Evolutionary conservation across 331 rosid species (phyloP), one percentile per base, ranked within the genome.

Genomic region (Prunus yedoensis): DNA sequence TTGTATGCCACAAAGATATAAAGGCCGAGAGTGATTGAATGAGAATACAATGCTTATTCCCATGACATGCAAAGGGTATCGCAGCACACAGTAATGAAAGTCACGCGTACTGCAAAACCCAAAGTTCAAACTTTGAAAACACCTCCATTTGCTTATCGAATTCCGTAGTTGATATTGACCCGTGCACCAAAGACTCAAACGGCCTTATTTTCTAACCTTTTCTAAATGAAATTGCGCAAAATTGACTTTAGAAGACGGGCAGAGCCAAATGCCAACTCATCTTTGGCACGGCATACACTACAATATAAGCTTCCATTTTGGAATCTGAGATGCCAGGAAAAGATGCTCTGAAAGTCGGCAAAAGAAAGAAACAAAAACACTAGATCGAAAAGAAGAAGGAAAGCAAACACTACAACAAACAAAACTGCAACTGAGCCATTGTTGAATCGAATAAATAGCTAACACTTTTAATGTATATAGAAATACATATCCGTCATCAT

Each of bases 401-500:
- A 25, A 56, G 43, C 56, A 63, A 54, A 58, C 62, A 28, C 23
- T 47, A 52, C 3, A 70, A 78, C 52, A 27, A 53, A 63, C 35
- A 25, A 62, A 71, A 78, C 28, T 32, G 32, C 25, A 45, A 43
- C n/a, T 5, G 5, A 61, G 74, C 21, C 54, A 18, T 17, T 13
- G 57, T 57, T 67, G 47, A 76, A 68, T 74, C 59, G 5, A 76
- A 76, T 65, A 70, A 64, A 65, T 50, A 35, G 47, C 75, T 71
- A 56, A 76, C 21, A 32, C 27, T n/a, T 41, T 27, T 15, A 13
- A 52, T 17, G 32, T 61, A 68, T 69, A 66, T 71, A 66, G 52
- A 18, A 68, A 73, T 67, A 77, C 72, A 73, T 38, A 73, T 54
- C 38, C 17, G 50, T 60, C 27, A 18, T 64, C 49, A 23, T 82